Percentiles rank a stretch among this genome's conserved stretches.
phyloP scores from a whole-genome alignment of 805 yeast species.

The Wickerhamomyces subpelliculosus region DNA sequence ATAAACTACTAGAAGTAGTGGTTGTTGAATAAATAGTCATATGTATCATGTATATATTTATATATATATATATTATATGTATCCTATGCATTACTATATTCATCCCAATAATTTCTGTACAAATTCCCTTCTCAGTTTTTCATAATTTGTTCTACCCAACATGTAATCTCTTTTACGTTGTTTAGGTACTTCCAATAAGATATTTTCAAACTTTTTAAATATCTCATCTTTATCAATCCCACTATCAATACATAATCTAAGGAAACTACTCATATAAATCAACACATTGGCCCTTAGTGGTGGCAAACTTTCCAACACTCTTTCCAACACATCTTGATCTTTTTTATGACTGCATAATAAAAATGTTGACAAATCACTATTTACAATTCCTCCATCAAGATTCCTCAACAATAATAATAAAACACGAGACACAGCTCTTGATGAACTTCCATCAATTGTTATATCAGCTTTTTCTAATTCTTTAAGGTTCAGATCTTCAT shows the following conservation, averaged over 20 bases:
- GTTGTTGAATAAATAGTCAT: slow-evolving; percentile 28
- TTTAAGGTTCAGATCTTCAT: slow-evolving; percentile 12
- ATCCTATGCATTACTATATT: background rate
- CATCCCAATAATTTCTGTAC: slow-evolving; percentile 19
- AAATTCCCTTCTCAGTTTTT: slow-evolving; percentile 25
- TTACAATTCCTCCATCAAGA: slow-evolving; percentile 35
- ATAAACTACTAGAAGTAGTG: slow-evolving; percentile 60
- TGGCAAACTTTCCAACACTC: slow-evolving; percentile 32
- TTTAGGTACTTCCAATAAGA: slow-evolving; percentile 24
- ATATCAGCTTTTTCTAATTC: slow-evolving; percentile 13
- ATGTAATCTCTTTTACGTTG: slow-evolving; percentile 22
- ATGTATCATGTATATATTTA: background rate
- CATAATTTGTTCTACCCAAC: slow-evolving; percentile 18
- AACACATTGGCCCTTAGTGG: slow-evolving; percentile 34
- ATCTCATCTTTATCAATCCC: slow-evolving; percentile 17
- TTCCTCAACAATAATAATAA: slow-evolving; percentile 24
- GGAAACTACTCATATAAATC: slow-evolving; percentile 32
- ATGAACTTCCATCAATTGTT: slow-evolving; percentile 14
- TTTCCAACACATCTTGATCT: slow-evolving; percentile 23
- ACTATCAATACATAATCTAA: slow-evolving; percentile 24
- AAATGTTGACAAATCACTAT: slow-evolving; percentile 23
- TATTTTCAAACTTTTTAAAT: slow-evolving; percentile 23
- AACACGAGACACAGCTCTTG: slow-evolving; percentile 21
- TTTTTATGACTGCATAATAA: slow-evolving; percentile 18
- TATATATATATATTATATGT: background rate